Percentiles rank a stretch among this genome's conserved stretches.
These are phyloP conservation scores for Aureobasidium vineae DNA, from an alignment of 2,329 filamentous ascomycete genomes.

Conservation along the genomic window DNA sequence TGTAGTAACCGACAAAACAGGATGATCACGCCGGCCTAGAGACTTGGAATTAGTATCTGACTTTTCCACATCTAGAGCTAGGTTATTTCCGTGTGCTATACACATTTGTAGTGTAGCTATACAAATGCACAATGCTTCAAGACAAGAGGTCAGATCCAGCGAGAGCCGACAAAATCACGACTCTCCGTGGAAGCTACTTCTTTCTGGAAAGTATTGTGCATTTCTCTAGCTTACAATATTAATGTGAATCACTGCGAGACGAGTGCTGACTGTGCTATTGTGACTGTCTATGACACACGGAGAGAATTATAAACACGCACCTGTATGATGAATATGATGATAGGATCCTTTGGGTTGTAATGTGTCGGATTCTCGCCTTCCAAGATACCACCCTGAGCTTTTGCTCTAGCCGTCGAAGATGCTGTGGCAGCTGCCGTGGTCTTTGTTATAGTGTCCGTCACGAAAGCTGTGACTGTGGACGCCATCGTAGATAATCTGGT, in stretches of 20 bases:
- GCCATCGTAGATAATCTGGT: neutral
- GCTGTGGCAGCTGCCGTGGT: constrained; percentile 32
- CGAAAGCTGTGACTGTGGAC: constrained; percentile 30
- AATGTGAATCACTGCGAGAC: too few relatives aligned
- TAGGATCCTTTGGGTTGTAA: constrained; percentile 69
- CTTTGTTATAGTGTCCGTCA: constrained; percentile 32
- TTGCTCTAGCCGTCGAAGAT: constrained; percentile 39
- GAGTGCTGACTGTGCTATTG: too few relatives aligned
- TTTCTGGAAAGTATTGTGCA: too few relatives aligned
- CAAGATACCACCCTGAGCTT: constrained; percentile 66
- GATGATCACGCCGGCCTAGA: constrained; percentile 68
- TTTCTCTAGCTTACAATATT: too few relatives aligned
- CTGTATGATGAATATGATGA: constrained; percentile 74
- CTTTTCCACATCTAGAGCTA: neutral
- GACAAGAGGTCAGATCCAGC: too few relatives aligned
- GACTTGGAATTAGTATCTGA: neutral
- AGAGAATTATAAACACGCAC: too few relatives aligned
- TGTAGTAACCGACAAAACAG: constrained; percentile 72
- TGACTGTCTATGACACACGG: too few relatives aligned
- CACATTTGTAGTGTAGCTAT: too few relatives aligned
- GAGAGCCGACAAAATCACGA: too few relatives aligned
- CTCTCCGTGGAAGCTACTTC: too few relatives aligned
- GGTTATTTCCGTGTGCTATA: too few relatives aligned
- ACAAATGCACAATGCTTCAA: too few relatives aligned
- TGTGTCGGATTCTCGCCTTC: constrained; percentile 67